Evolutionary conservation across 2,329 filamentous ascomycete genomes (phyloP), one percentile per base, ranked within the genome.

Genomic region (Verticillium nonalfalfae): DNA sequence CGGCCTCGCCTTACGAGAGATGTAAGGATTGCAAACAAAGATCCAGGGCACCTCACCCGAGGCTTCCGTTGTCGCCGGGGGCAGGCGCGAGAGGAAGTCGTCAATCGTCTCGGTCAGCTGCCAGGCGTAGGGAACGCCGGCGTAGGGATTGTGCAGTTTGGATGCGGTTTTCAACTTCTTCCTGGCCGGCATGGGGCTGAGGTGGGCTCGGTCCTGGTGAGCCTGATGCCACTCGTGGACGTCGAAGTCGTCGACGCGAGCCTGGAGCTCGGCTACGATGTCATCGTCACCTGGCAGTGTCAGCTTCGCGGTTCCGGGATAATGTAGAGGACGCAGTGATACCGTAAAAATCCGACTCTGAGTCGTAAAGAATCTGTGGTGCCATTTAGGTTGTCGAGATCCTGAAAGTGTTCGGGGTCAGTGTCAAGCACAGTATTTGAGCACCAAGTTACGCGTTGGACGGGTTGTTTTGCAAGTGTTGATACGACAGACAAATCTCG

Each of bases 61-160:
- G 3, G 75, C 71, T 2, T 78, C 73, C 1, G 87, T 90, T 1
- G 82, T 88, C 3, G 82, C 81, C 0, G 91, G 90, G 0, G 89
- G 88, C 0, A 93, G 78, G 9, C 91, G 85, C 9, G 75, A 63
- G 2, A 95, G 74, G 67, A 96, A 96, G 1, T 82, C 80, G 7
- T 83, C 73, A 1, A 90, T 75, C 0, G 82, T 82, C 70, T 93
- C 90, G 1, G 76, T 76, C 34, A 87, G 78, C 71, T 89, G 88
- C 78, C 88, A 86, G 33, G 83, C 86, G 64, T 79, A 79, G 3
- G 72, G 59, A 1, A 79, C 62, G 38, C 82, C 84, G 61, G 84
- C 79, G 66, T 86, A 86, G 1, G 81, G 80, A 68, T 91, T 90
- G 73, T 85, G 80, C 2, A 84, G 72, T 33, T 71, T 72, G 35